phyloP scores from a whole-genome alignment of 2,329 filamentous ascomycete species.

The Trichoderma pleuroti region DNA sequence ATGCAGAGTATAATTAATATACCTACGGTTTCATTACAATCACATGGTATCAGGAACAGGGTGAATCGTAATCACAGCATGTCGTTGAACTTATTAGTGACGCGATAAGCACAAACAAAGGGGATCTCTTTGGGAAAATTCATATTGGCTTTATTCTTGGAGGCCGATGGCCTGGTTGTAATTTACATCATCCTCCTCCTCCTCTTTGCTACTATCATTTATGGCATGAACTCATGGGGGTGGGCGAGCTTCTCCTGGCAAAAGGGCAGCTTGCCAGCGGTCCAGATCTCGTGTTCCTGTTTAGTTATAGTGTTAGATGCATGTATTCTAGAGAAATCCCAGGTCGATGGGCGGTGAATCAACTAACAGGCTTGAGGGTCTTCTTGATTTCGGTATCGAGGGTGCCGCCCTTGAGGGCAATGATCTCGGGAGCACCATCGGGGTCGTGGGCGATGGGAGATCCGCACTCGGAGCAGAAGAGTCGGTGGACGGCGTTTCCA shows the following conservation, averaged over 20 bases:
- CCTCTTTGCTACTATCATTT: conserved; percentile 36
- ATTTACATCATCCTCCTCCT: not conserved
- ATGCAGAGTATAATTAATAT: conserved; percentile 1
- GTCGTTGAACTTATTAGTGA: not conserved
- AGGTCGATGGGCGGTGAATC: not conserved
- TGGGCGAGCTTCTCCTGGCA: conserved; percentile 63
- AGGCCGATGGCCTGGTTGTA: not conserved
- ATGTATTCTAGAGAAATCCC: too few relatives aligned
- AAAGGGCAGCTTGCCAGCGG: conserved; percentile 64
- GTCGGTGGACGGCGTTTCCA: conserved; percentile 61
- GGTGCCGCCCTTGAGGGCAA: conserved; percentile 65
- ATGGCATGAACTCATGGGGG: conserved; percentile 61
- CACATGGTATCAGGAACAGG: not conserved
- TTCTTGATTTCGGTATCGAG: conserved; percentile 63
- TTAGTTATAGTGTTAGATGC: conserved; percentile 12
- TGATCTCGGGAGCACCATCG: conserved; percentile 66
- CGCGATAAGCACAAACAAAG: not conserved
- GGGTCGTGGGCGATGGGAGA: conserved; percentile 69
- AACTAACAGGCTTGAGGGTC: conserved; percentile 59
- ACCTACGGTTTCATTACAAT: not conserved
- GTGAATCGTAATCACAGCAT: not conserved
- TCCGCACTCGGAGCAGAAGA: conserved; percentile 68
- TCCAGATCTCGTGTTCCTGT: conserved; percentile 69
- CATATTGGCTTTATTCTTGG: not conserved
- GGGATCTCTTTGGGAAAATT: not conserved